Percentiles rank a stretch among this genome's conserved stretches.
phyloP scores from a whole-genome alignment of 2,329 filamentous ascomycete genomes.

The Ploettnerulaceae sp. region DNA sequence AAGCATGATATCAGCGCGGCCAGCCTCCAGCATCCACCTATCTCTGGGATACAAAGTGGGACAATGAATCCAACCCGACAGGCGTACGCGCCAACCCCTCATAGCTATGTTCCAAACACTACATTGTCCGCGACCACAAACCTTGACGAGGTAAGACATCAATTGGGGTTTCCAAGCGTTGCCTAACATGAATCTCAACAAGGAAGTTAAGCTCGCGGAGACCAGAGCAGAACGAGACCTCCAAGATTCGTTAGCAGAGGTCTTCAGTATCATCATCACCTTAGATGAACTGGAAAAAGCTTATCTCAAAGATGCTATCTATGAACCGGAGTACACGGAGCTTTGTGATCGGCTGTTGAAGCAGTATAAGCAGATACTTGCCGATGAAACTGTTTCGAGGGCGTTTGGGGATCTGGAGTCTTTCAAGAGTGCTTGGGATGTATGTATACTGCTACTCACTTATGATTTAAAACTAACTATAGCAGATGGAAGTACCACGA shows the following conservation, averaged over 20 bases:
- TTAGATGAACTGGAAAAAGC: slow-evolving; percentile 94
- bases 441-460: slow-evolving; percentile 45
- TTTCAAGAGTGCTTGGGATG: slow-evolving; percentile 90
- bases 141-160: slow-evolving; percentile 69
- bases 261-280: slow-evolving; percentile 96
- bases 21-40: slow-evolving; percentile 3
- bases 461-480: background rate
- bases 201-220: slow-evolving; percentile 91
- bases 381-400: slow-evolving; percentile 83
- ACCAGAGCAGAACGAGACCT: slow-evolving; percentile 86
- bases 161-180: background rate
- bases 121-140: slow-evolving; percentile 84
- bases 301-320: slow-evolving; percentile 90
- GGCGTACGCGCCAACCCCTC: slow-evolving; percentile 36
- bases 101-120: slow-evolving; percentile 81
- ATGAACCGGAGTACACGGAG: slow-evolving; percentile 89
- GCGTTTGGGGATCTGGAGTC: slow-evolving; percentile 85
- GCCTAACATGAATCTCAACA: slow-evolving; percentile 19
- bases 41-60: slow-evolving; percentile 3
- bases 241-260: slow-evolving; percentile 91
- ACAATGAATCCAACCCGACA: slow-evolving; percentile 34
- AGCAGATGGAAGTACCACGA: slow-evolving; percentile 84
- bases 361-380: slow-evolving; percentile 92
- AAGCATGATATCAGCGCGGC: background rate
- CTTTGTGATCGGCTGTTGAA: slow-evolving; percentile 91